Conservation (phyloP, 2,329 filamentous ascomycete genomes). For the Colletotrichum liaoningense region DNA sequence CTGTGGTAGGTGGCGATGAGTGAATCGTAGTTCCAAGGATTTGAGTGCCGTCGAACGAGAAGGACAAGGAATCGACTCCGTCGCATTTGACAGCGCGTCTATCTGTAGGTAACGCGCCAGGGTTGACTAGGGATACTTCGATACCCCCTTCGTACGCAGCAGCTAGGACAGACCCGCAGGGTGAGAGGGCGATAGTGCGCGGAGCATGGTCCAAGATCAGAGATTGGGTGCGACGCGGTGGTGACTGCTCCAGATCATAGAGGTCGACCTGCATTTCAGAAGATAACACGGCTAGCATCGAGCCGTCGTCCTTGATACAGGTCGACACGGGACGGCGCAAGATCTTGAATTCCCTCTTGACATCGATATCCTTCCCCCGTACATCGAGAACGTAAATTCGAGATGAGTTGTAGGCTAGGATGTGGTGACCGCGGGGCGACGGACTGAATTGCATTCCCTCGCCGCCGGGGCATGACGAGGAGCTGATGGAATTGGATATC, state of each 20-base stretch:
- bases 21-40: conserved; percentile 80
- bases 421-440: conserved; percentile 78
- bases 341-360: conserved; percentile 84
- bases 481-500: conserved; percentile 86
- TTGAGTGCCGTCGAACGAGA: conserved; percentile 83
- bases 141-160: conserved; percentile 90
- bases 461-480: conserved; percentile 83
- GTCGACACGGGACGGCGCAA: conserved; percentile 79
- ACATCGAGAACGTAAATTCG: conserved; percentile 84
- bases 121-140: conserved; percentile 81
- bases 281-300: conserved; percentile 81
- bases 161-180: conserved; percentile 83
- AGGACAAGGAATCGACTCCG: conserved; percentile 77
- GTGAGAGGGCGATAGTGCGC: conserved; percentile 82
- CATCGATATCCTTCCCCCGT: conserved; percentile 66
- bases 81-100: conserved; percentile 83
- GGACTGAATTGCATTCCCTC: conserved; percentile 88
- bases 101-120: conserved; percentile 72
- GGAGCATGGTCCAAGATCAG: conserved; percentile 84
- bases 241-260: conserved; percentile 76
- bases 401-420: conserved; percentile 87
- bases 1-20: conserved; percentile 73
- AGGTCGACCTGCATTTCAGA: conserved; percentile 87
- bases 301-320: conserved; percentile 83
- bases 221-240: conserved; percentile 78